Percentiles rank a stretch among this genome's conserved stretches.
phyloP scores from a whole-genome alignment of 495 filamentous ascomycete species.

The Lepidopterella palustris region DNA sequence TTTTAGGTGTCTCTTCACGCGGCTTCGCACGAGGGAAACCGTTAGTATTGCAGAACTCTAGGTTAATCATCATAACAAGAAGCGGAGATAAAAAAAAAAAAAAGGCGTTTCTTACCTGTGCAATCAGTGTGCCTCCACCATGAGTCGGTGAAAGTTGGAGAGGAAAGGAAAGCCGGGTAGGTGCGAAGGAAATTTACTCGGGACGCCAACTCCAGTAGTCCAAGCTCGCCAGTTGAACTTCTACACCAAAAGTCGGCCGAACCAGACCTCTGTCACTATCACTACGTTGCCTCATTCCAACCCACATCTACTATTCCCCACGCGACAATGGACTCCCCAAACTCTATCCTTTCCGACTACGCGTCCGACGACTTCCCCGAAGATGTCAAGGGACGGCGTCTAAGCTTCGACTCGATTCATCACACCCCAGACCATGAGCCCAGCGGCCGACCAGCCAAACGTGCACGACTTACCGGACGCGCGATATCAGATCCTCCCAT shows the following conservation, averaged over 20 bases:
- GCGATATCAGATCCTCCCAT: conserved; percentile 20
- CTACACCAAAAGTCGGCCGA: too few species aligned
- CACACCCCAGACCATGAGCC: conserved; percentile 25
- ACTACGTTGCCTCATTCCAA: not conserved
- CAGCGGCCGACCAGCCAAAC: conserved; percentile 36
- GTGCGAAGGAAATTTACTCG: not conserved
- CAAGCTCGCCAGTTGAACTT: not conserved
- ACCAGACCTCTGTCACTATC: not conserved
- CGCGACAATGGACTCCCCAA: conserved; percentile 24
- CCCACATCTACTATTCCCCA: not conserved
- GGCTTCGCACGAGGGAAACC: conserved; percentile 25
- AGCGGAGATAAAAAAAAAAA: not conserved
- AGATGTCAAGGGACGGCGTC: conserved; percentile 28
- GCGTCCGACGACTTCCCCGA: conserved; percentile 30
- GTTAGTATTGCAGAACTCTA: conserved; percentile 42
- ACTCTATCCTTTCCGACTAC: conserved; percentile 29
- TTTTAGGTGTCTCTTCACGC: conserved; percentile 31
- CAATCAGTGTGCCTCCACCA: not conserved
- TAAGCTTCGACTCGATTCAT: conserved; percentile 17
- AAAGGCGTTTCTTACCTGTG: conserved; percentile 6
- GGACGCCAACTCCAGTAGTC: not conserved
- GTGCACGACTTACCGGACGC: conserved; percentile 28
- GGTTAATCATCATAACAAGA: conserved; percentile 32
- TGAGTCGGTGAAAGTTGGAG: too few species aligned
- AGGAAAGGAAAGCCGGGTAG: not conserved